Base-by-base conservation (phyloP, 2,329 filamentous ascomycete species). In the Colletotrichum siamense region DNA sequence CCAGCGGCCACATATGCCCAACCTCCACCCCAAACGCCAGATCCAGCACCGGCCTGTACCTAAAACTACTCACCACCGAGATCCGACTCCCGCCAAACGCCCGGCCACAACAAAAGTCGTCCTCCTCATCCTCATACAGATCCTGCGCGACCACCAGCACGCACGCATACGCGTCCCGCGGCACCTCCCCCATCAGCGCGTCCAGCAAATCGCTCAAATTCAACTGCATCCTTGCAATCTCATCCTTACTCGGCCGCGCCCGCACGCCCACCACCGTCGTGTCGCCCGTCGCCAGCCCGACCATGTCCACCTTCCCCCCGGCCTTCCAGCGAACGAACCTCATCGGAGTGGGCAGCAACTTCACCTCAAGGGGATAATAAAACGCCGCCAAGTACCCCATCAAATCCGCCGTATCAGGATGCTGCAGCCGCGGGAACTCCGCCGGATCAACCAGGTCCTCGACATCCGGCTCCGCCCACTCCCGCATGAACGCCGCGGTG, bases 21-120 rank as follows among this genome's bases (percentile, higher is more conserved):
- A 83, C 79, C 52, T 91, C 85, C 6, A 86, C 82, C 2, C 76
- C 79, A 1, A 82, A 86, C 3, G 82, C 75, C 6, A 84, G 79
- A 18, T 88, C 87, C 26, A 92, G 83, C 0, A 77, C 72, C 0
- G 93, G 93, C 63, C 91, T 86, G 77, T 95, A 94, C 30, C 93
- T 85, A 12, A 93, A 92, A 0, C 86, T 88, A 0, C 90, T 92
- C 1, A 95, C 90, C 1, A 94, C 88, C 0, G 89, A 88, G 2
- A 95, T 89, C 6, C 93, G 86, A 73, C 89, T 92, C 0, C 89
- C 91, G 0, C 93, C 93, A 80, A 92, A 95, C 1, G 93, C 92
- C 32, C 92, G 84, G 0, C 93, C 93, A 77, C 92, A 94, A 69
- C 90, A 91, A 79, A 94, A 95, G 24, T 92, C 89, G 75, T 94